Evolutionary conservation across 2,329 filamentous ascomycete species (phyloP).

Genomic region (Aspergillus udagawae): DNA sequence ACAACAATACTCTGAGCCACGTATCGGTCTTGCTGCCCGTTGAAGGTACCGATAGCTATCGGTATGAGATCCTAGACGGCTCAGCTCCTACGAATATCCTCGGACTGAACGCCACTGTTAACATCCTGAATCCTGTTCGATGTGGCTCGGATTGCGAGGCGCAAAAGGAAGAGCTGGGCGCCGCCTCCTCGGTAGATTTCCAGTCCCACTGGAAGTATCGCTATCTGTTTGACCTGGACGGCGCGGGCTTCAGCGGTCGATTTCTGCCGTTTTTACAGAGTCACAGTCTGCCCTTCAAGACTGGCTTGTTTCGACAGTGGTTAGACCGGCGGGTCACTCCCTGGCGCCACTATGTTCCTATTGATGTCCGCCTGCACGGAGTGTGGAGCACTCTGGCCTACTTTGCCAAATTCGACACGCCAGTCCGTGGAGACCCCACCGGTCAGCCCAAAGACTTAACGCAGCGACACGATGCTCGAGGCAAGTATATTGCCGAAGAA

Average conservation of each 20-base stretch:
- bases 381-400: conserved; percentile 72
- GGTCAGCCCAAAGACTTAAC: conserved; percentile 48
- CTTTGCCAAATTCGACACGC: conserved; percentile 55
- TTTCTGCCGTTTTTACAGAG: conserved; percentile 65
- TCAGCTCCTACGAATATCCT: conserved; percentile 34
- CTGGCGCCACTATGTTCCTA: conserved; percentile 77
- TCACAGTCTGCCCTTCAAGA: conserved; percentile 64
- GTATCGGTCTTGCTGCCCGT: conserved; percentile 56
- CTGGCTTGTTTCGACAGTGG: conserved; percentile 72
- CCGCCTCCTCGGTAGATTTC: conserved; percentile 46
- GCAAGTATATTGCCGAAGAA: conserved; percentile 61
- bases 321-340: conserved; percentile 68
- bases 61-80: conserved; percentile 53
- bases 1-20: conserved; percentile 50
- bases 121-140: conserved; percentile 57
- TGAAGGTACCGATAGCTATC: conserved; percentile 42
- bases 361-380: conserved; percentile 69
- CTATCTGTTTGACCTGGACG: conserved; percentile 70
- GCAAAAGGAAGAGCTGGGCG: conserved; percentile 51
- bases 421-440: conserved; percentile 1
- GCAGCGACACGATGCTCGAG: conserved; percentile 51
- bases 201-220: conserved; percentile 60
- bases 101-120: conserved; percentile 56
- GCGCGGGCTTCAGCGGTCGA: conserved; percentile 61
- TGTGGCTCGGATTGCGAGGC: conserved; percentile 51